Percentiles rank a stretch among this genome's conserved stretches.
Conservation (phyloP, 768 basidiomycete species). For the Rhizopogon roseolus region DNA sequence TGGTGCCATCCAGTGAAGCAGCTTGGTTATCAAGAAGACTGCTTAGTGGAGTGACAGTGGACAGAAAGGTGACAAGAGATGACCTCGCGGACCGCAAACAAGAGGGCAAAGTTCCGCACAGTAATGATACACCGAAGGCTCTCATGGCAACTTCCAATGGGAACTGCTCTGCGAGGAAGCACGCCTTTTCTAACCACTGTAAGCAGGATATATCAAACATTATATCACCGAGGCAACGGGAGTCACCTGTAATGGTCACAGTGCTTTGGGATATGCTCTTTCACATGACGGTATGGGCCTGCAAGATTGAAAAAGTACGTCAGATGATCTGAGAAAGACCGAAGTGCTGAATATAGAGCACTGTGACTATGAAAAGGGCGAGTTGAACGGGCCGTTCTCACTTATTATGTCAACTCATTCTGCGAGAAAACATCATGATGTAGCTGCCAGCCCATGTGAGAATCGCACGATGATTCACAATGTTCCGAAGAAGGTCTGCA, state of each 20-base stretch:
- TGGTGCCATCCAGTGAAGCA: conserved; percentile 32
- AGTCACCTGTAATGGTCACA: neutral
- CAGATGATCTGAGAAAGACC: neutral
- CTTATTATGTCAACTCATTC: no score
- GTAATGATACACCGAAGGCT: conserved; percentile 14
- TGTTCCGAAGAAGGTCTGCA: no score
- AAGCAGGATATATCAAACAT: neutral
- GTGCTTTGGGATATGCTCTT: neutral
- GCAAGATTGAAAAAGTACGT: neutral
- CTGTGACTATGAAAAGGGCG: no score
- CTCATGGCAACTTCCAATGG: conserved; percentile 9
- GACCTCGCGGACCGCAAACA: conserved; percentile 9
- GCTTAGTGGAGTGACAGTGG: conserved; percentile 24
- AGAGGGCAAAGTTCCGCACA: conserved; percentile 18
- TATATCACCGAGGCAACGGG: neutral
- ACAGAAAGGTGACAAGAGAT: conserved; percentile 25
- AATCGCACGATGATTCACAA: no score
- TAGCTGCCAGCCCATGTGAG: no score
- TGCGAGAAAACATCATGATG: no score
- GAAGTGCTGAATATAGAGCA: no score
- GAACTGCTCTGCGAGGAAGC: neutral
- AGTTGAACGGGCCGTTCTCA: no score
- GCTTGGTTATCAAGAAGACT: conserved; percentile 38
- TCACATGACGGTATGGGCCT: neutral
- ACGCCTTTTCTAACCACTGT: conserved; percentile 9